phyloP scores from a whole-genome alignment of 495 filamentous ascomycete species.

The Trichoderma gamsii region DNA sequence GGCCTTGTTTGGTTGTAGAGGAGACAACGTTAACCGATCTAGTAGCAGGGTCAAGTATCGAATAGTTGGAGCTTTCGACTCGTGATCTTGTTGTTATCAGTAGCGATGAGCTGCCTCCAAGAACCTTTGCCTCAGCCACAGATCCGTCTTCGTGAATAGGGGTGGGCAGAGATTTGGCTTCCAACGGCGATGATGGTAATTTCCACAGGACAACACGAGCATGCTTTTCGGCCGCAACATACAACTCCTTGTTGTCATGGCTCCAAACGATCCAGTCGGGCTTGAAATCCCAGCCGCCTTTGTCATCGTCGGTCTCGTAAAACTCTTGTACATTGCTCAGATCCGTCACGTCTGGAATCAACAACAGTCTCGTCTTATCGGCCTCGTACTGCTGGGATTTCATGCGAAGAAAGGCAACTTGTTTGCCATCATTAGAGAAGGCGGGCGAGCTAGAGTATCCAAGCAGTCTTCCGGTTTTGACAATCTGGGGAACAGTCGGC shows the following conservation, averaged over 20 bases:
- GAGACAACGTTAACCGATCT: slow-evolving; percentile 48
- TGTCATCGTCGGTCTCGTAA: slow-evolving; percentile 54
- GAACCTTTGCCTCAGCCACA: slow-evolving; percentile 51
- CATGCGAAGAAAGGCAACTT: slow-evolving; percentile 78
- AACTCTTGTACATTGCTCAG: slow-evolving; percentile 57
- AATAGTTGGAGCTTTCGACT: slow-evolving; percentile 63
- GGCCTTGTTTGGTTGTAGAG: slow-evolving; percentile 62
- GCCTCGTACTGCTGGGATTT: slow-evolving; percentile 77
- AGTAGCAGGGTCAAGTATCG: slow-evolving; percentile 47
- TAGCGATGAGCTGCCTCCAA: slow-evolving; percentile 44
- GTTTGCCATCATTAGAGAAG: slow-evolving; percentile 66
- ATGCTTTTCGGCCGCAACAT: slow-evolving; percentile 60
- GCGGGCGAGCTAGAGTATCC: slow-evolving; percentile 73
- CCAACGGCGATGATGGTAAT: slow-evolving; percentile 47
- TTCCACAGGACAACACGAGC: slow-evolving; percentile 60
- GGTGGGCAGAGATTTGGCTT: slow-evolving; percentile 45
- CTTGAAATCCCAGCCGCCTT: slow-evolving; percentile 61
- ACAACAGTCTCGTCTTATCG: slow-evolving; percentile 74
- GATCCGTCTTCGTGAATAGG: slow-evolving; percentile 55
- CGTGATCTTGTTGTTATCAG: slow-evolving; percentile 61
- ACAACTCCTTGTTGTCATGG: slow-evolving; percentile 56
- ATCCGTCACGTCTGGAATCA: slow-evolving; percentile 54
- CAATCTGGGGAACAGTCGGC: slow-evolving; percentile 36
- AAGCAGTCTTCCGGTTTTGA: slow-evolving; percentile 46
- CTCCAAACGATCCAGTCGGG: slow-evolving; percentile 63